Evolutionary conservation across 208 protist genomes (phyloP), one percentile per base, ranked within the genome.

Genomic region (Acanthamoeba divionensis): DNA sequence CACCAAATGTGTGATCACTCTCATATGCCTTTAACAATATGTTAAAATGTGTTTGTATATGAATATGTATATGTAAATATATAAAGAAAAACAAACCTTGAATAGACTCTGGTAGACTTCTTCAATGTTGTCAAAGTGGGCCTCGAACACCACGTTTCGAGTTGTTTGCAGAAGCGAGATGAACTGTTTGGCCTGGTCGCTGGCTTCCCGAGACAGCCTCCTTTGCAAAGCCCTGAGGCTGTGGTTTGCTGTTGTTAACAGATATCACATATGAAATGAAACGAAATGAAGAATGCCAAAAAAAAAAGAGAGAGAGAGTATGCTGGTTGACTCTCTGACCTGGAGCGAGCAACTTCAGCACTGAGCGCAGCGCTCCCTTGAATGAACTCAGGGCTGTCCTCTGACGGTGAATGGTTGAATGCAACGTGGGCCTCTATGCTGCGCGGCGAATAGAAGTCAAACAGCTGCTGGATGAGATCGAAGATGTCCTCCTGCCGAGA

Each of bases 351-450:
- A 13, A 83, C 24, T 8, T 83, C 73, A 21, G 31, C 73, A 18
- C 63, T 54, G 41, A 62, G 0, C 73, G 41, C 21, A 33, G 63
- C 9, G 0, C 48, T 7, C 33, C 9, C 48, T 38, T 83, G 48
- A 4, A 83, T 24, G 73, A 65, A 83, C n/a, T 83, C 73, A 18
- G 48, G 15, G 10, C 62, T 0, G 44, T 4, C 73, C 24, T 13
- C 73, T 83, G 73, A 33, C 73, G 73, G 33, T 38, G 73, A 83
- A 31, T 83, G 73, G 73, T 83, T 83, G 48, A 83, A 6, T 29
- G 57, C 73, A 5, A 83, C 24, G 3, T 15, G 41, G 0, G 29
- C 29, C 73, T 60, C 1, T 29, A 54, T 54, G 15, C 26, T 47
- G 31, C 45, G 3, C 31, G 63, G 21, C 6, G 57, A 24, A 54